Evolutionary conservation across 108 stramenopile species (phyloP), one percentile per base, ranked within the genome.

Genomic region (Pseudonitzschia pungens): DNA sequence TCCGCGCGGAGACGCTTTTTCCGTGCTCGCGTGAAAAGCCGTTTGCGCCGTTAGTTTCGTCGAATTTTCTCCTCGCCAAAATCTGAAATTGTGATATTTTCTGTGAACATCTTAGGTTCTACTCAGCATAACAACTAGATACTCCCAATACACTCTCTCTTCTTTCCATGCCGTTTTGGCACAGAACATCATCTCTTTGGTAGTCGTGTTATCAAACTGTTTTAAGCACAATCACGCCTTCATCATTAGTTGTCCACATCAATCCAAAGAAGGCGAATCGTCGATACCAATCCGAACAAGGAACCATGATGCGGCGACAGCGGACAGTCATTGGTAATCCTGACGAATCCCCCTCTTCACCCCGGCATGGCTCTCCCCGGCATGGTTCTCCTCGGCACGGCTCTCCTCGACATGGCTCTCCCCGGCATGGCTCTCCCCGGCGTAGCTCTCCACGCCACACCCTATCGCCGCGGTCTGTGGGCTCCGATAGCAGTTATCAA

Each of bases 61-160:
- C 6, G 36, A 18, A 48, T 10, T 48, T 48, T 18, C 18, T 55
- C 54, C 54, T 55, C 54, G 54, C 54, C 54, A 55, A 55, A 55
- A 55, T 55, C 45, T 48, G 45, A 48, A 48, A 11, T 10, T 36
- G 36, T 36, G 36, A 36, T 36, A 5, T 36, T 36, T 6, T 36
- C 36, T 5, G 36, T n/a, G n/a, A n/a, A n/a, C n/a, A n/a, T n/a
- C n/a, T n/a, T n/a, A n/a, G n/a, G n/a, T n/a, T n/a, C n/a, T n/a
- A 36, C 6, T 5, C 36, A 36, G 36, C 36, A 36, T 36, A 6
- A 36, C n/a, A n/a, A n/a, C n/a, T n/a, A n/a, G n/a, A n/a, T n/a
- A n/a, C n/a, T n/a, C n/a, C n/a, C n/a, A n/a, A n/a, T n/a, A n/a
- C n/a, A n/a, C n/a, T n/a, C n/a, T n/a, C n/a, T n/a, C 4, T 36